Base-by-base conservation (phyloP, 495 filamentous ascomycete genomes). In the Wilcoxina mikolae region DNA sequence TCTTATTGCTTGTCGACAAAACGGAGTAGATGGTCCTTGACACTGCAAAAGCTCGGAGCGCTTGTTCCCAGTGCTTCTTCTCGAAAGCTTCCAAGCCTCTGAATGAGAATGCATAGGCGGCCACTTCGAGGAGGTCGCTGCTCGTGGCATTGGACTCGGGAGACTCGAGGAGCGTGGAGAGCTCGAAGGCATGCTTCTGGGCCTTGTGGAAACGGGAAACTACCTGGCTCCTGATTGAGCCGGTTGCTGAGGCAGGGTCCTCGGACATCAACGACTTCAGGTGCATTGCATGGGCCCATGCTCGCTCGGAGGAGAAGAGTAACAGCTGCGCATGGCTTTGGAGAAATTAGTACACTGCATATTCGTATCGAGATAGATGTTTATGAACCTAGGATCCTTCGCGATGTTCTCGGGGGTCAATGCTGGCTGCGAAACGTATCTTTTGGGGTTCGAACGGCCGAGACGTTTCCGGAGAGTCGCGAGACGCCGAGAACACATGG, bases 231-330 rank as follows among this genome's bases (percentile, higher is more conserved):
- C 85, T 78, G 18, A 85, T 81, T 18, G 81, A 78, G 44, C 86
- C 81, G n/a, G 83, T 74, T 51, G 93, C 81, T 28, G 80, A 79
- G 67, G 86, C 81, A 29, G 76, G 74, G 58, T 90, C 87, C 60
- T 85, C 79, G 38, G 85, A 77, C 66, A 94, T 84, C 22, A 78
- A 69, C 4, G 87, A 78, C 68, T 94, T 95, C 76, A 95, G 86
- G 59, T 84, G 76, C 87, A 95, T 91, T 49, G 89, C 93, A 65
- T 94, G 81, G 1, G 93, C 93, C 88, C 93, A 96, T 50, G 93
- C 86, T 58, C 93, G 78, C 71, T 99, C 93, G 54, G 88, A 78
- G 28, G 81, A 82, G 58, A 94, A 78, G 51, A 99, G 76, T 39
- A 89, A 74, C 39, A 94, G 76, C 56, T 86, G 74, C 35, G 84